Evolutionary conservation across 1,139 yeast genomes (phyloP).

Genomic region (Pneumocystis canis): DNA sequence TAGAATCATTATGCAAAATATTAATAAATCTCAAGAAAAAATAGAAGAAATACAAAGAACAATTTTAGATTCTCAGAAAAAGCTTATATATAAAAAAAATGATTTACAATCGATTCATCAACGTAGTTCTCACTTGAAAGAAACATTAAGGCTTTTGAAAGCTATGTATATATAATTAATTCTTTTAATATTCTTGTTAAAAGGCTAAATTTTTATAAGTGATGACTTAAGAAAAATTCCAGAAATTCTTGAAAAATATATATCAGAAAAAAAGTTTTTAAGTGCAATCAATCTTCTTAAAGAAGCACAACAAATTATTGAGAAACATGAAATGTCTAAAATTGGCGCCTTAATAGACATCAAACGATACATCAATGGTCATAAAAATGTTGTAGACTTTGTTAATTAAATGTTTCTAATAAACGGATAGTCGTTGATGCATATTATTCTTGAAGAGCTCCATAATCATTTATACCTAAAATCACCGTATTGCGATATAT

Average conservation of each 20-base stretch:
- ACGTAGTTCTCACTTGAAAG: constrained; percentile 46
- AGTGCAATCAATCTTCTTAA: constrained; percentile 53
- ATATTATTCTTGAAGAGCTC: constrained; percentile 61
- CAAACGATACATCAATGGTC: constrained; percentile 9
- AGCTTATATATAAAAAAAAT: constrained; percentile 41
- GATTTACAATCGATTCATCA: constrained; percentile 49
- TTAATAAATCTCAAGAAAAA: constrained; percentile 44
- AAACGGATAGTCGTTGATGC: constrained; percentile 36
- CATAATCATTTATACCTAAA: constrained; percentile 59
- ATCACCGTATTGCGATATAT: constrained; percentile 26
- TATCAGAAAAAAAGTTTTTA: constrained; percentile 53
- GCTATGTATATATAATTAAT: constrained; percentile 5
- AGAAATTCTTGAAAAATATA: constrained; percentile 45
- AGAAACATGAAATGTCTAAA: constrained; percentile 45
- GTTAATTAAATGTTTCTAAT: not conserved
- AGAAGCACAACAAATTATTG: constrained; percentile 42
- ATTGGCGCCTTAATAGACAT: constrained; percentile 22
- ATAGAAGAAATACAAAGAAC: constrained; percentile 38
- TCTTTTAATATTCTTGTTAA: not conserved
- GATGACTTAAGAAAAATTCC: constrained; percentile 48
- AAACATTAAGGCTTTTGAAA: constrained; percentile 55
- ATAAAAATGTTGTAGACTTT: constrained; percentile 4
- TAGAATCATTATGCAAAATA: constrained; percentile 41
- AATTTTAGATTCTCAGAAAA: constrained; percentile 35
- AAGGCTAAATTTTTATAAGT: constrained; percentile 29